A percentile compares a stretch with the other conserved stretches of the same genome.
Conservation (phyloP, 2,329 filamentous ascomycete species). For the Magnaporthiopsis incrustans region DNA sequence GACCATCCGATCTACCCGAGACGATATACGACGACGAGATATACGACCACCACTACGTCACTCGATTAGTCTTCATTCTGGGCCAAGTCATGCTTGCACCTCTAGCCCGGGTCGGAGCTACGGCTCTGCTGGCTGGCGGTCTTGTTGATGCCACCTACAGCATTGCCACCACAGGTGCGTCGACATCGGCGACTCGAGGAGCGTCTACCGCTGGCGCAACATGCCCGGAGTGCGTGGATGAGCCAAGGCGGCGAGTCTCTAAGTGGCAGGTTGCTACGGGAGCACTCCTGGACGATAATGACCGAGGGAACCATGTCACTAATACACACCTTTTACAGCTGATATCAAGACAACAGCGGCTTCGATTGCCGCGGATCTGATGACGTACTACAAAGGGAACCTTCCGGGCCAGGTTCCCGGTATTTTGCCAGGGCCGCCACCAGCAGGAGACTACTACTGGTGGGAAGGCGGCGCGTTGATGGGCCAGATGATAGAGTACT, state of each 20-base stretch:
- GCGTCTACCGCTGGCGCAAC: too few species aligned
- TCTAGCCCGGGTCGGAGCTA: neutral
- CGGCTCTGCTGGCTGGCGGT: constrained; percentile 2
- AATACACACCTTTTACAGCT: constrained; percentile 5
- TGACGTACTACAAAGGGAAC: constrained; percentile 37
- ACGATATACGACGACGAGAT: neutral
- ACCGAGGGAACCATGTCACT: neutral
- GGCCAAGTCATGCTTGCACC: neutral
- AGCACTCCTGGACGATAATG: too few species aligned
- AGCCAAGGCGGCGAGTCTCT: too few species aligned
- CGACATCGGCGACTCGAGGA: neutral
- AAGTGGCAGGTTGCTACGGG: too few species aligned
- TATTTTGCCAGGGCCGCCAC: constrained; percentile 29
- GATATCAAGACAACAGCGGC: constrained; percentile 33
- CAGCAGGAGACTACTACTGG: constrained; percentile 28
- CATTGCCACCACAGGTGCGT: constrained; percentile 10
- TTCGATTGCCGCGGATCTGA: constrained; percentile 40
- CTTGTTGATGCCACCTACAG: constrained; percentile 9
- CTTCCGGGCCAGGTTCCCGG: constrained; percentile 41
- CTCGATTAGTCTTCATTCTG: neutral
- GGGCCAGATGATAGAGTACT: constrained; percentile 31
- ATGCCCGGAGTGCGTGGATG: too few species aligned
- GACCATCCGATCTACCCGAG: neutral
- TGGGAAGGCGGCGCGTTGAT: constrained; percentile 23
- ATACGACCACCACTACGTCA: neutral